Evolutionary conservation across 1,284 basidiomycete genomes (phyloP), one percentile per base, ranked within the genome.

Genomic region (Kwoniella shivajii): DNA sequence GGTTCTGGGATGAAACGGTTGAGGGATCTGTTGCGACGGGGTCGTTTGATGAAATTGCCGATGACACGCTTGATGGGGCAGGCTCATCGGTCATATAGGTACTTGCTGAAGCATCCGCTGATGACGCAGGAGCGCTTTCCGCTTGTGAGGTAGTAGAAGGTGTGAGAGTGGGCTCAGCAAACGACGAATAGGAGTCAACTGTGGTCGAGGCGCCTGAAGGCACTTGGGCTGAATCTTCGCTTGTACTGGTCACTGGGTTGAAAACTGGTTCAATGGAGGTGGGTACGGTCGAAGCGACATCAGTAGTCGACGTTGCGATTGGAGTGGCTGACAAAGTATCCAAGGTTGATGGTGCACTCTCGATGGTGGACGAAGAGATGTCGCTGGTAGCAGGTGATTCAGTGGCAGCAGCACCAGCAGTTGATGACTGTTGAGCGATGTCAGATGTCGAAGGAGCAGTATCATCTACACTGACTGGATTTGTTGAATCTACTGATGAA

Each of bases 181-280:
- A 7, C 3, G 38, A 24, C 4, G 41, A 38, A 4, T 31, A 39
- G n/a, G 31, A 29, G 11, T 31, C 42, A 34, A 20, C 48, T 20
- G 44, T 22, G 22, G 45, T 11, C 3, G 45, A 46, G 14, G 53
- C 18, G 16, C 20, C 29, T 6, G 45, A 47, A 13, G 45, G 22
- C 14, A n/a, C 18, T 26, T 47, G 45, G 36, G 31, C 31, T 22
- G 45, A 18, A 14, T 47, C 45, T 34, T 47, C 45, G 20, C 26
- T 36, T 10, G 45, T 47, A 36, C 45, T 47, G 31, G 45, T 47
- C 18, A 47, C 45, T 16, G 45, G 45, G 6, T 34, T 13, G 45
- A 47, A 47, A 6, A 20, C 9, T 36, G 45, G 18, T 22, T 34
- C 43, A 14, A 30, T 20, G 27, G 56, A 34, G 27, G 20, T 54